These are phyloP conservation scores for Aspergillus aculeatinus DNA, from an alignment of 2,329 filamentous ascomycete genomes.

Conservation along the genomic window DNA sequence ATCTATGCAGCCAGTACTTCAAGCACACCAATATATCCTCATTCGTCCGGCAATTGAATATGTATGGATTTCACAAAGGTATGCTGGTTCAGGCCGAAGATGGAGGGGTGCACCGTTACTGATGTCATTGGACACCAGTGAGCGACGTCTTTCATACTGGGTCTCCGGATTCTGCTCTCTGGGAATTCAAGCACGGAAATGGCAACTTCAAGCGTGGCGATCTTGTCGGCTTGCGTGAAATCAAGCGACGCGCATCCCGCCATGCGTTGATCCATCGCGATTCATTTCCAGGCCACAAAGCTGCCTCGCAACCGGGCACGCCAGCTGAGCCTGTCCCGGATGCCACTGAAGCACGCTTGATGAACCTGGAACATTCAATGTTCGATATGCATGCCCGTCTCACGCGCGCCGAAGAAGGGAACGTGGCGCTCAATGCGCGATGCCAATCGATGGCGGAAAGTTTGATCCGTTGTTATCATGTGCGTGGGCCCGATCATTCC, in stretches of 20 bases:
- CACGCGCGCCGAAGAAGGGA: slow-evolving; percentile 78
- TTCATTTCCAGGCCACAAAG: slow-evolving; percentile 76
- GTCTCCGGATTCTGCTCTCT: slow-evolving; percentile 86
- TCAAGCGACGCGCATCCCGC: slow-evolving; percentile 89
- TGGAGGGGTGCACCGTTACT: slow-evolving; percentile 9
- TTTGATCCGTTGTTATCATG: slow-evolving; percentile 69
- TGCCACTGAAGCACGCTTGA: slow-evolving; percentile 71
- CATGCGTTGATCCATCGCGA: slow-evolving; percentile 93
- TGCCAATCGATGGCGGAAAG: slow-evolving; percentile 81
- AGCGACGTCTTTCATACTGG: slow-evolving; percentile 98
- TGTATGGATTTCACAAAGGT: slow-evolving; percentile 99
- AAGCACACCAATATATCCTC: slow-evolving; percentile 99
- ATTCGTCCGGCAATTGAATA: slow-evolving; percentile 95
- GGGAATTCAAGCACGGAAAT: slow-evolving; percentile 98
- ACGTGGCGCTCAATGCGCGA: slow-evolving; percentile 74
- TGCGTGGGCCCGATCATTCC: slow-evolving; percentile 36
- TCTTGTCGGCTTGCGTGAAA: slow-evolving; percentile 84
- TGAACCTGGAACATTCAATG: slow-evolving; percentile 74
- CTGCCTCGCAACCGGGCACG: slow-evolving; percentile 77
- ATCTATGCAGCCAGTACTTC: slow-evolving; percentile 78
- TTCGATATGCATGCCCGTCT: slow-evolving; percentile 77
- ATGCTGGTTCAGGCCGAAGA: slow-evolving; percentile 17
- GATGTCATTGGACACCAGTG: slow-evolving; percentile 54
- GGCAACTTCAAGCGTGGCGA: slow-evolving; percentile 97
- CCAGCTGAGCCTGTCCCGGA: slow-evolving; percentile 81